Percentiles rank a stretch among this genome's conserved stretches.
These are phyloP conservation scores for Simmondsia chinensis DNA, from an alignment of 148 eudicot genomes.

Conservation along the genomic window DNA sequence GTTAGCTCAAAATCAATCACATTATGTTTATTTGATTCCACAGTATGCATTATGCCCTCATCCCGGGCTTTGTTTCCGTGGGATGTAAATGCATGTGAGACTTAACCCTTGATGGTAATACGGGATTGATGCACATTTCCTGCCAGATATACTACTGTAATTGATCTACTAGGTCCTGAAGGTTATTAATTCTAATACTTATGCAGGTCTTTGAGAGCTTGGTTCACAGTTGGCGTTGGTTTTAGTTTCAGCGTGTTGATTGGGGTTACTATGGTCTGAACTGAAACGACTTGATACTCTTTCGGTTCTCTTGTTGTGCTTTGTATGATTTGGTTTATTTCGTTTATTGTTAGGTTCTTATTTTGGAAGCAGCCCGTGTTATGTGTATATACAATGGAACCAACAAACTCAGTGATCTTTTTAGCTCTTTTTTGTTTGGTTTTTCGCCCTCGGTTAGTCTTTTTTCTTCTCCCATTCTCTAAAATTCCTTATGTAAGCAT, in stretches of 20 bases:
- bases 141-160: no score
- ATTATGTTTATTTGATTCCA: no score
- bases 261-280: slow-evolving; percentile 58
- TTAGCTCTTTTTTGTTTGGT: slow-evolving; percentile 44
- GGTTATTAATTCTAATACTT: slow-evolving; percentile 3
- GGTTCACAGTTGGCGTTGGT: slow-evolving; percentile 80
- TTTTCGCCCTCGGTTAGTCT: slow-evolving; percentile 58
- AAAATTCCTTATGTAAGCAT: slow-evolving; percentile 3
- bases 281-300: neutral
- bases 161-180: no score
- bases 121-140: no score
- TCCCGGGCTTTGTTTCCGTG: no score
- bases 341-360: slow-evolving; percentile 39
- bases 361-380: slow-evolving; percentile 40
- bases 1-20: no score
- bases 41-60: no score
- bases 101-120: no score
- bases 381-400: slow-evolving; percentile 31
- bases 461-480: neutral
- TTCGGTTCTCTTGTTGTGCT: neutral
- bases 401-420: slow-evolving; percentile 25
- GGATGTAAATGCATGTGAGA: no score
- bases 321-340: neutral
- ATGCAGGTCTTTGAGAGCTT: slow-evolving; percentile 51
- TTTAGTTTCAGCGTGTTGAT: slow-evolving; percentile 57